Conservation (phyloP, 805 yeast genomes). For the Starmerella vaccinii region DNA sequence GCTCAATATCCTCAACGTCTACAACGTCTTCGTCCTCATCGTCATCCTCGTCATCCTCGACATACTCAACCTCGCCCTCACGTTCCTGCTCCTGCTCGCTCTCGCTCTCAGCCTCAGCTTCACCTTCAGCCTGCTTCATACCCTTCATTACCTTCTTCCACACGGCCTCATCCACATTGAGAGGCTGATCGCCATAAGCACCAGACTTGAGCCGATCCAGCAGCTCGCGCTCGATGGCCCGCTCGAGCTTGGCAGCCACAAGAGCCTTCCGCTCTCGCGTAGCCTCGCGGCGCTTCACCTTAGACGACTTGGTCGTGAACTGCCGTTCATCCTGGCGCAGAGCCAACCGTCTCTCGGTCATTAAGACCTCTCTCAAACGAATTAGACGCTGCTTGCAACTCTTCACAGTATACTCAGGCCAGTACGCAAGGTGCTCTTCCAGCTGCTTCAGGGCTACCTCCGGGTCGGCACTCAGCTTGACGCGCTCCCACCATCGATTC, state of each 20-base stretch:
- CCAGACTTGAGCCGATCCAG: constrained; percentile 92
- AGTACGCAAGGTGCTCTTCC: constrained; percentile 75
- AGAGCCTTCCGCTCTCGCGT: constrained; percentile 93
- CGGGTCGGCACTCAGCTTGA: constrained; percentile 80
- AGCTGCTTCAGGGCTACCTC: constrained; percentile 78
- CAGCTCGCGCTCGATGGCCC: constrained; percentile 90
- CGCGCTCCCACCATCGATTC: constrained; percentile 86
- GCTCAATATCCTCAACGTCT: constrained; percentile 85
- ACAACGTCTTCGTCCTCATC: constrained; percentile 60
- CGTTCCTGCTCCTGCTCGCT: constrained; percentile 41
- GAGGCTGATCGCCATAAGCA: constrained; percentile 95
- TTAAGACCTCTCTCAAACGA: constrained; percentile 86
- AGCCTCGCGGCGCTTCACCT: constrained; percentile 88
- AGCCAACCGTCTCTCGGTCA: constrained; percentile 88
- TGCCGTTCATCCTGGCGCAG: constrained; percentile 76
- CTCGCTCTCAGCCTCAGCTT: constrained; percentile 42
- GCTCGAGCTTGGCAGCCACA: constrained; percentile 92
- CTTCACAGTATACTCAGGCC: constrained; percentile 86
- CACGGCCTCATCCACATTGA: constrained; percentile 88
- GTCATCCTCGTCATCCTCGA: constrained; percentile 79
- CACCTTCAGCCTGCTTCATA: constrained; percentile 57
- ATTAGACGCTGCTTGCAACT: constrained; percentile 95
- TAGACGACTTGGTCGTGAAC: constrained; percentile 83
- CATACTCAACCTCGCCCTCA: constrained; percentile 67
- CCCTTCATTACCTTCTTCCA: constrained; percentile 86